These are phyloP conservation scores for Teratosphaeria gauchensis DNA, from an alignment of 2,329 filamentous ascomycete species.

Conservation along the genomic window DNA sequence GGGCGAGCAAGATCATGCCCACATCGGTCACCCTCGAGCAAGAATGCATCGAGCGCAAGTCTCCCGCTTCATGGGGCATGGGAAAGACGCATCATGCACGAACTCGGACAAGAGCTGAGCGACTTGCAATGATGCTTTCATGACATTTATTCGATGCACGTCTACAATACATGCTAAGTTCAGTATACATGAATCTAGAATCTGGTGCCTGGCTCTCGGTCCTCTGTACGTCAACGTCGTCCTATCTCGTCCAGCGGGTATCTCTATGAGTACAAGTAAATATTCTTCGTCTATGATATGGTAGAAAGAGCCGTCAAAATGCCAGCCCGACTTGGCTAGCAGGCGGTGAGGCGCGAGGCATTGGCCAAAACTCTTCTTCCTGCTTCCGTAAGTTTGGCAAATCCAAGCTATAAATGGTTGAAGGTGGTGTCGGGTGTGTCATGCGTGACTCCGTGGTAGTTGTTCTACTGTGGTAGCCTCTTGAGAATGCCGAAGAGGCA, in stretches of 20 bases:
- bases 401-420: constrained; percentile 2
- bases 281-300: neutral
- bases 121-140: neutral
- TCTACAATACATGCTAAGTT: neutral
- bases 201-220: neutral
- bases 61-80: neutral
- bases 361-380: constrained; percentile 2
- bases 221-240: neutral
- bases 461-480: constrained; percentile 18
- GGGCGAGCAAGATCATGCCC: neutral
- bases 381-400: neutral
- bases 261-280: neutral
- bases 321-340: constrained; percentile 8
- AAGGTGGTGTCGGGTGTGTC: constrained; percentile 2
- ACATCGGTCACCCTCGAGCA: neutral
- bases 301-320: neutral
- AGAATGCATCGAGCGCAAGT: neutral
- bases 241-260: constrained; percentile 1
- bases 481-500: constrained; percentile 12
- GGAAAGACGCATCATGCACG: neutral
- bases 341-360: neutral
- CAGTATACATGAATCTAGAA: neutral
- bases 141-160: neutral
- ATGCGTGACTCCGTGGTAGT: constrained; percentile 12
- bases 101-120: neutral